phyloP scores from a whole-genome alignment of 169 alveolate species.

The Pseudocohnilembus persalinus region DNA sequence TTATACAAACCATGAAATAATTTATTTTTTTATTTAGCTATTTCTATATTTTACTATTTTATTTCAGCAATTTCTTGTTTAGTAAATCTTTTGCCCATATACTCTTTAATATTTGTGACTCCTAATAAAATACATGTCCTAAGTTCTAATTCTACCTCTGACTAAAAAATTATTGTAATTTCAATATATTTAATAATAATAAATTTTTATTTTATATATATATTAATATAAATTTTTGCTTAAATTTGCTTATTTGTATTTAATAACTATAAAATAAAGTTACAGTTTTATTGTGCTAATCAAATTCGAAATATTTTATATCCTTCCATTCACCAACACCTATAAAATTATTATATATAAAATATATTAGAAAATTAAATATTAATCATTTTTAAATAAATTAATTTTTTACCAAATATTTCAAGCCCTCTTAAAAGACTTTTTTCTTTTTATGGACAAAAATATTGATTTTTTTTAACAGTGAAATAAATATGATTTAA shows the following conservation, averaged over 20 bases:
- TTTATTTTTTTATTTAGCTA: conserved; percentile 28
- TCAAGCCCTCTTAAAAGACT: conserved; percentile 24
- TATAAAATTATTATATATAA: not conserved
- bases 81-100: conserved; percentile 25
- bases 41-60: conserved; percentile 12
- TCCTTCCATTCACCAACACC: conserved; percentile 32
- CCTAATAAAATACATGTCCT: conserved; percentile 42
- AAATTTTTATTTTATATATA: not conserved
- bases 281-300: conserved; percentile 19
- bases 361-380: not conserved
- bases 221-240: not conserved
- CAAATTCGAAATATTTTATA: conserved; percentile 16
- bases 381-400: not conserved
- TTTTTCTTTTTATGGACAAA: conserved; percentile 19
- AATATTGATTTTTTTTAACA: conserved; percentile 35
- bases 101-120: conserved; percentile 26
- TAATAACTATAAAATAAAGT: not conserved
- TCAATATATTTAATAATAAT: not conserved
- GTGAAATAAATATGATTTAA: conserved; percentile 39
- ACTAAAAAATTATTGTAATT: conserved; percentile 10
- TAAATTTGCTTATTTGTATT: not conserved
- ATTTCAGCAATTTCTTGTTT: conserved; percentile 22
- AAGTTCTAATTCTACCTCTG: conserved; percentile 38
- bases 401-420: conserved; percentile 25
- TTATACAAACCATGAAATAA: conserved; percentile 15